Evolutionary conservation across 352 stramenopile species (phyloP).

Genomic region (Pythium insidiosum): DNA sequence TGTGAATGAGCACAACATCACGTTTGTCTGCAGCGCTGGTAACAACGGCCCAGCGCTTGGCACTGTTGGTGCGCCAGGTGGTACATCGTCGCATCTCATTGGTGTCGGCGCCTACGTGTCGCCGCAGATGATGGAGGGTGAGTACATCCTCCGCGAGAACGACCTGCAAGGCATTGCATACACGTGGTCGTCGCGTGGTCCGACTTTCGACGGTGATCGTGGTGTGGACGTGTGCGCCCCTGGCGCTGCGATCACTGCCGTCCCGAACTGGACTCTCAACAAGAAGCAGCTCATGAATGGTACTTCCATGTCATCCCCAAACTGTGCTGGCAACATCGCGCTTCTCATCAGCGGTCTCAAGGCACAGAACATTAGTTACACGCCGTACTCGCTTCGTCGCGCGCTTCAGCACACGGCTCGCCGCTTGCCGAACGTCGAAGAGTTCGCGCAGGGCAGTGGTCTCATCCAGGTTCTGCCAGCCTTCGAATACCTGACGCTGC

Average conservation of each 20-base stretch:
- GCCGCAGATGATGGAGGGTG: constrained; percentile 89
- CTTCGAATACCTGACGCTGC: constrained; percentile 48
- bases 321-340: constrained; percentile 91
- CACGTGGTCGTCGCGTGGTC: constrained; percentile 90
- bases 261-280: constrained; percentile 94
- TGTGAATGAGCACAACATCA: constrained; percentile 88
- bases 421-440: constrained; percentile 51
- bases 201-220: constrained; percentile 86
- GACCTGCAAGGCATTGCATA: constrained; percentile 67
- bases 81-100: constrained; percentile 85
- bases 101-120: constrained; percentile 94
- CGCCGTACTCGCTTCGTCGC: constrained; percentile 82
- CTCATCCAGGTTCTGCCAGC: constrained; percentile 76
- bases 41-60: constrained; percentile 95
- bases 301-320: constrained; percentile 95
- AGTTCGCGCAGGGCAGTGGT: constrained; percentile 71
- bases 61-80: constrained; percentile 90
- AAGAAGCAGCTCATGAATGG: constrained; percentile 97
- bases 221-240: constrained; percentile 92
- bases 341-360: constrained; percentile 91
- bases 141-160: constrained; percentile 86
- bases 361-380: constrained; percentile 65
- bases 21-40: constrained; percentile 90
- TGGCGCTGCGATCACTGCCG: constrained; percentile 90
- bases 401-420: constrained; percentile 83